Conservation (phyloP, 1,284 basidiomycete species). For the Agroathelia rolfsii region DNA sequence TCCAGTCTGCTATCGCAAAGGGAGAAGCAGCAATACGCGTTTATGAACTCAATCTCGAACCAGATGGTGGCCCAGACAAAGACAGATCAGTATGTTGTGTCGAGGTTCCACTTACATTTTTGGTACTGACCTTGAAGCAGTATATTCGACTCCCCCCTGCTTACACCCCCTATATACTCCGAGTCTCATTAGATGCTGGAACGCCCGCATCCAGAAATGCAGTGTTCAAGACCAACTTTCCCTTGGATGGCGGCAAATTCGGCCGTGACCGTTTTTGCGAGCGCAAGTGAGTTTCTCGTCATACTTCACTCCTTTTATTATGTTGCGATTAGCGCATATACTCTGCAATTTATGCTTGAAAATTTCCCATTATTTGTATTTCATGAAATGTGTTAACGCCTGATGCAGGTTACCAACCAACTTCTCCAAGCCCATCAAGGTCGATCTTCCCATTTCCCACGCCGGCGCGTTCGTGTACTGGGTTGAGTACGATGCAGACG, state of each 20-base stretch:
- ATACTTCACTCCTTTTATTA: conserved; percentile 1
- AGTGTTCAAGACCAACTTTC: conserved; percentile 90
- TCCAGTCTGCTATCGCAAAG: conserved; percentile 44
- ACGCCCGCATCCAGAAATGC: conserved; percentile 83
- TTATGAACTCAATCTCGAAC: conserved; percentile 76
- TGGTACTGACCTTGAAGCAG: conserved; percentile 30
- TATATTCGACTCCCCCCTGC: conserved; percentile 92
- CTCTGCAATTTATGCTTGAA: conserved; percentile 9
- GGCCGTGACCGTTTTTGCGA: conserved; percentile 69
- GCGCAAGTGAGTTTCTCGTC: conserved; percentile 51
- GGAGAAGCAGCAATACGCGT: conserved; percentile 67
- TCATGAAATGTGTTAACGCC: conserved; percentile 7
- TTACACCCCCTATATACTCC: conserved; percentile 78
- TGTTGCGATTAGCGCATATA: not conserved
- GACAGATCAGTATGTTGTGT: conserved; percentile 61
- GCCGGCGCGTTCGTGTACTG: conserved; percentile 92
- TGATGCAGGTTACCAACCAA: conserved; percentile 60
- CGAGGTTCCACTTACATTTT: conserved; percentile 5
- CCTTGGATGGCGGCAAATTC: conserved; percentile 82
- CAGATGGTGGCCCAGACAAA: conserved; percentile 83
- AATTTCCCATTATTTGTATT: conserved; percentile 10
- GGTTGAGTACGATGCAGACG: conserved; percentile 76
- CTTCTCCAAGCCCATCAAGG: conserved; percentile 81
- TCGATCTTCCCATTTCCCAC: conserved; percentile 90
- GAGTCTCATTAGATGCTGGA: conserved; percentile 83